Evolutionary conservation across 2,329 filamentous ascomycete species (phyloP), one percentile per base, ranked within the genome.

Genomic region (Madurella mycetomatis): DNA sequence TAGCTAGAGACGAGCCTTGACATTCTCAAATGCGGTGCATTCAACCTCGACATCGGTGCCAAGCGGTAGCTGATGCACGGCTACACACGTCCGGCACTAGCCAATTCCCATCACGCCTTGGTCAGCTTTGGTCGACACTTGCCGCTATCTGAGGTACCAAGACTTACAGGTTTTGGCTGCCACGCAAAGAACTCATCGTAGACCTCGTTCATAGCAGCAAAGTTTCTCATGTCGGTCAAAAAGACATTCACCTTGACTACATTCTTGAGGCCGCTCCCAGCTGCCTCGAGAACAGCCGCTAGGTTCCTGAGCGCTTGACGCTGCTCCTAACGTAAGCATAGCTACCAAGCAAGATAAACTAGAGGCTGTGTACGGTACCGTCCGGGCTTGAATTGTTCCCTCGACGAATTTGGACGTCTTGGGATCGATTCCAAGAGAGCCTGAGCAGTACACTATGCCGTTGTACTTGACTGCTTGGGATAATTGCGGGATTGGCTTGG

Each of bases 21-120:
- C 42, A 16, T 16, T 49, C 51, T 54, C 54, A 47, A 65, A 66
- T 2, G 84, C 84, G 67, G 85, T 84, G 66, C 83, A 86, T 73
- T 91, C 87, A 66, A 91, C 88, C 75, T 90, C 87, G 9, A 91
- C 82, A 54, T 85, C 81, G 3, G 86, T 86, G 11, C 81, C 80
- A 65, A 87, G 80, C 1, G 87, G 87, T 62, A 91, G 72, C 66
- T 86, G 79, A 70, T 87, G 83, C 12, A 90, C 88, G 0, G 86
- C 86, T 25, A 91, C 86, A 66, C 87, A 91, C 49, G 82, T 87
- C 55, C 85, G 70, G 46, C 70, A 73, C 73, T 76, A 25, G 40
- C 1, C 5, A 8, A 5, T 43, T 11, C n/a, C 43, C n/a, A 39
- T 43, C 17, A 34, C 9, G 4, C n/a, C 31, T 41, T 25, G 4